phyloP scores from a whole-genome alignment of 352 stramenopile species.

The Globisporangium carolinianum region DNA sequence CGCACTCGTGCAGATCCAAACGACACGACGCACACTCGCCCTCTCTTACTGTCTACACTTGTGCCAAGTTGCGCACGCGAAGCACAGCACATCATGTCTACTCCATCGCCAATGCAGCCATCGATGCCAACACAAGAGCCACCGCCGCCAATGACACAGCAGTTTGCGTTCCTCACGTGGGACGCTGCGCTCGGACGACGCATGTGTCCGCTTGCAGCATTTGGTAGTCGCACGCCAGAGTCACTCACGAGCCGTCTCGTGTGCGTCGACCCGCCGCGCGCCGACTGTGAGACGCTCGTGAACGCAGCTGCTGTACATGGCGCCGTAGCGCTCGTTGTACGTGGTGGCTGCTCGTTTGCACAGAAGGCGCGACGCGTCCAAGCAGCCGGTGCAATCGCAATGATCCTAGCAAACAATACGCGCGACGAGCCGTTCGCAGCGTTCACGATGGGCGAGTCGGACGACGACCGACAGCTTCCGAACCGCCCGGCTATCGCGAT shows the following conservation, averaged over 20 bases:
- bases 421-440: constrained; percentile 40
- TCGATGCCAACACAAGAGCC: neutral
- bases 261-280: constrained; percentile 51
- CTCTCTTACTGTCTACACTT: no score
- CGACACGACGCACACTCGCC: no score
- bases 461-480: constrained; percentile 7
- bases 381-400: constrained; percentile 41
- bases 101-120: neutral
- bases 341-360: constrained; percentile 60
- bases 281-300: constrained; percentile 36
- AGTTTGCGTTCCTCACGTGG: constrained; percentile 55
- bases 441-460: constrained; percentile 49
- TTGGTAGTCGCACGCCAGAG: constrained; percentile 30
- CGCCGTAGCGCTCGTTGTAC: constrained; percentile 53
- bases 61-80: neutral
- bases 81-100: neutral
- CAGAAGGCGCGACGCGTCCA: constrained; percentile 57
- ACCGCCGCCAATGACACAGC: constrained; percentile 8
- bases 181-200: constrained; percentile 28
- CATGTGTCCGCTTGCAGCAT: constrained; percentile 52
- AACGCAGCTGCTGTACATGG: constrained; percentile 42
- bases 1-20: no score
- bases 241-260: constrained; percentile 26
- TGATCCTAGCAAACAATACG: constrained; percentile 23
- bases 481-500: constrained; percentile 22